Percentiles rank a stretch among this genome's conserved stretches.
These are phyloP conservation scores for Auricularia sp. DNA, from an alignment of 768 basidiomycete species.

Conservation along the genomic window DNA sequence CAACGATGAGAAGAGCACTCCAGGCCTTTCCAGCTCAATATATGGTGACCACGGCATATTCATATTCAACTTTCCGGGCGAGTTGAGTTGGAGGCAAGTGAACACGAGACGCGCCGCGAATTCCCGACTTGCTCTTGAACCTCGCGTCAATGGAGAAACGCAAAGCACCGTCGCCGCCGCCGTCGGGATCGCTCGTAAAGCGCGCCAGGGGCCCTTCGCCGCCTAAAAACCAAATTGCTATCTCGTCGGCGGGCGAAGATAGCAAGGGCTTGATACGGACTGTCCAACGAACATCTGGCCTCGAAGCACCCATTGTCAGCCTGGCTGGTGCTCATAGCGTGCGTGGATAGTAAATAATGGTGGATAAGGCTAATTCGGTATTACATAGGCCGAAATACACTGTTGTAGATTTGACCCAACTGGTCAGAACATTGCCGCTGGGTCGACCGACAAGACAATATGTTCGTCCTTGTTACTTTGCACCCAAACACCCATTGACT, in stretches of 20 bases:
- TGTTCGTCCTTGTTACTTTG: constrained; percentile 44
- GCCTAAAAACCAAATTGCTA: constrained; percentile 58
- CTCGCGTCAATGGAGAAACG: background rate
- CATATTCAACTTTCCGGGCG: too few relatives aligned
- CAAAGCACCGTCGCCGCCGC: background rate
- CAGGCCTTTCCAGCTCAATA: too few relatives aligned
- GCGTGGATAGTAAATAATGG: constrained; percentile 20
- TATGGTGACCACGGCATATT: too few relatives aligned
- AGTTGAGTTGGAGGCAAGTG: too few relatives aligned
- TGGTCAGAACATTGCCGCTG: constrained; percentile 88
- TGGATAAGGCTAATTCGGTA: background rate
- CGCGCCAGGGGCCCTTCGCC: constrained; percentile 41
- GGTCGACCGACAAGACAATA: constrained; percentile 80
- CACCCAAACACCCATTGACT: background rate
- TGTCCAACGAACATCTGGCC: constrained; percentile 83
- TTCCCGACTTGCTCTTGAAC: background rate
- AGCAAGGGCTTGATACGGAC: constrained; percentile 73
- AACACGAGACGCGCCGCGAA: background rate
- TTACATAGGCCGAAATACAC: constrained; percentile 65
- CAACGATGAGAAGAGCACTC: too few relatives aligned
- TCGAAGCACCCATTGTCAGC: constrained; percentile 91
- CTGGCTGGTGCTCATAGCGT: constrained; percentile 81
- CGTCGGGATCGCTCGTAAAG: constrained; percentile 43
- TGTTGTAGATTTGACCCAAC: constrained; percentile 91
- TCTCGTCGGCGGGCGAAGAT: constrained; percentile 66